Conservation (phyloP, 345 rosid species). For the Acer negundo region DNA sequence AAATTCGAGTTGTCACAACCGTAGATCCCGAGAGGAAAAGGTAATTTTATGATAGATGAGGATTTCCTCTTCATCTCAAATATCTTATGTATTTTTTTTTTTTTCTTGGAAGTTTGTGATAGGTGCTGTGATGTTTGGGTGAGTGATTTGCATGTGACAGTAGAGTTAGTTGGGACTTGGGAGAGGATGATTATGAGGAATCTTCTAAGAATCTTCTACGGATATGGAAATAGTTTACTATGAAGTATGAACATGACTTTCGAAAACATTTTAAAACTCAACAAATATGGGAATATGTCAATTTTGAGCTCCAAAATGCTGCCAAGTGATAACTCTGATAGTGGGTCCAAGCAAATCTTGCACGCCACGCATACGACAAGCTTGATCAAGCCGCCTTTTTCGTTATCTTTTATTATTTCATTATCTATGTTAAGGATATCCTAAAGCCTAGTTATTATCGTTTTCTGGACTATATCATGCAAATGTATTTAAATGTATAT, state of each 20-base stretch:
- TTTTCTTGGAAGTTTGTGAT: no score
- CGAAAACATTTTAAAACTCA: not conserved
- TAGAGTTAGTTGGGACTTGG: not conserved
- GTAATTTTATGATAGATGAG: no score
- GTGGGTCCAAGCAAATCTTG: not conserved
- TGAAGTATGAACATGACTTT: not conserved
- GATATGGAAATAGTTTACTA: not conserved
- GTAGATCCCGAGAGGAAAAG: no score
- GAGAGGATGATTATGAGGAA: conserved; percentile 22
- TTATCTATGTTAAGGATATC: no score
- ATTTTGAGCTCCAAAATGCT: not conserved
- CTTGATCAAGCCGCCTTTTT: not conserved
- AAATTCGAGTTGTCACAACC: no score
- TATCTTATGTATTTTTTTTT: no score
- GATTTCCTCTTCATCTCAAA: no score
- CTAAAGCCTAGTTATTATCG: no score
- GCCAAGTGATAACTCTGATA: not conserved
- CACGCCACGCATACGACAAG: not conserved
- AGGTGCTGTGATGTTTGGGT: not conserved
- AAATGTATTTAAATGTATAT: no score
- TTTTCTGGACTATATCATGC: no score
- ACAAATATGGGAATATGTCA: conserved; percentile 22
- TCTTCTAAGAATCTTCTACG: conserved; percentile 29
- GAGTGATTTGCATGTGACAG: not conserved
- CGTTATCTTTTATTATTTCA: no score